Evolutionary conservation across 495 filamentous ascomycete genomes (phyloP).

Genomic region (Penicillium paxilli): DNA sequence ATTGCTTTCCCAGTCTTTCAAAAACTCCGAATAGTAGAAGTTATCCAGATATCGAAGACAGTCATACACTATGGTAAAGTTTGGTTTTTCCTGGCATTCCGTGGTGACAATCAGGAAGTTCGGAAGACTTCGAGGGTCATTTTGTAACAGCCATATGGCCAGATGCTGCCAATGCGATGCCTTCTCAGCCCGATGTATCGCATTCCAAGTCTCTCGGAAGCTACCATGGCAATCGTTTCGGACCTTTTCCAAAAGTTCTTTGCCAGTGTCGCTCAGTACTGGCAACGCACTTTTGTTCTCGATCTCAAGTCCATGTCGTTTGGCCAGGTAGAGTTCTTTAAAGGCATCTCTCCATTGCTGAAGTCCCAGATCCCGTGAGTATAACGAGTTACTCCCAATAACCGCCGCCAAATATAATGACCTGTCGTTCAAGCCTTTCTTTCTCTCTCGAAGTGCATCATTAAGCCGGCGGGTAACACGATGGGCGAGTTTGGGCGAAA

Average conservation of each 20-base stretch:
- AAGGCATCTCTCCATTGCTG: conserved; percentile 29
- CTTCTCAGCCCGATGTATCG: conserved; percentile 25
- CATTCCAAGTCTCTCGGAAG: conserved; percentile 48
- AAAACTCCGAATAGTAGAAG: conserved; percentile 21
- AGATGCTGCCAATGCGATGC: conserved; percentile 48
- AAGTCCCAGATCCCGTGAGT: conserved; percentile 13
- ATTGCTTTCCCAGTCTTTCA: conserved; percentile 19
- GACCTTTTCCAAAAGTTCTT: conserved; percentile 25
- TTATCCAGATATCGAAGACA: conserved; percentile 46
- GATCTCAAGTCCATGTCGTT: conserved; percentile 13
- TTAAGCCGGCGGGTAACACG: conserved; percentile 17
- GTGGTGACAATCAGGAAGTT: conserved; percentile 51
- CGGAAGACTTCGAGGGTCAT: conserved; percentile 39
- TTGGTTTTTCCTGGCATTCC: conserved; percentile 38
- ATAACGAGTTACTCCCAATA: conserved; percentile 25
- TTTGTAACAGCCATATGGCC: conserved; percentile 53
- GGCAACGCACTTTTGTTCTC: conserved; percentile 12
- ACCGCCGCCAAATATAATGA: conserved; percentile 17
- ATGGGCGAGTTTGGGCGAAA: conserved; percentile 9
- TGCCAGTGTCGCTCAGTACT: conserved; percentile 14
- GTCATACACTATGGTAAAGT: conserved; percentile 52
- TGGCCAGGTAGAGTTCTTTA: conserved; percentile 28
- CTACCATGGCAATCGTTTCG: conserved; percentile 20
- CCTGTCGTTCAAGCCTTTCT: conserved; percentile 16
- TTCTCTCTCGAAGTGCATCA: conserved; percentile 14